Evolutionary conservation across 2,329 filamentous ascomycete genomes (phyloP), one percentile per base, ranked within the genome.

Genomic region (Furcasterigmium sp.): DNA sequence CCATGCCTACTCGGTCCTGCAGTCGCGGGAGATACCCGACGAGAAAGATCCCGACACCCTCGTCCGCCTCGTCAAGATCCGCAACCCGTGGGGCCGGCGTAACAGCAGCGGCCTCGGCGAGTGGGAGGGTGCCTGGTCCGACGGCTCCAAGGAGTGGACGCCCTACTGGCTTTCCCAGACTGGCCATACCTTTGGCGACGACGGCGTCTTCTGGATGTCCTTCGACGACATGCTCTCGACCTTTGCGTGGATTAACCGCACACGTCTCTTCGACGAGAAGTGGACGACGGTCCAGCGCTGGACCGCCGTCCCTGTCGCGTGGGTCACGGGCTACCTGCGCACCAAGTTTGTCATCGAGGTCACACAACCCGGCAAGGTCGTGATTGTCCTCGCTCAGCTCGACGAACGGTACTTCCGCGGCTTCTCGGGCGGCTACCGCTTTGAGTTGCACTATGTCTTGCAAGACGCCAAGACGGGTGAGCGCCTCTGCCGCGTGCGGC

Each of bases 131-230:
- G 73, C 81, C 5, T 89, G 85, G 84, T 80, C 78, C 29, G 84
- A 88, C 56, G 88, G 88, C 0, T 88, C 84, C 7, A 85, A 87
- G 54, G 83, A 91, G 61, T 94, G 88, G 88, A 91, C 85, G 1
- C 72, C 85, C 0, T 82, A 90, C 51, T 88, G 84, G 78, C 81
- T 91, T 63, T 65, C 80, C 46, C 81, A 84, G 53, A 72, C 93
- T 1, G 72, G 76, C 37, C 85, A 91, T 57, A 80, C 76, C 34
- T 91, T 91, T 52, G 85, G 86, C 30, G 84, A 88, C 51, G 86
- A 91, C 52, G 86, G 85, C 19, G 78, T 73, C 37, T 80, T 79
- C 48, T 79, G 76, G 76, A 80, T 79, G 53, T 68, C 73, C 3
- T 80, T 80, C 52, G 66, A 74, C 15, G 77, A 81, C 51, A 68